phyloP scores from a whole-genome alignment of 495 filamentous ascomycete species.

The Penicillium crystallinum region DNA sequence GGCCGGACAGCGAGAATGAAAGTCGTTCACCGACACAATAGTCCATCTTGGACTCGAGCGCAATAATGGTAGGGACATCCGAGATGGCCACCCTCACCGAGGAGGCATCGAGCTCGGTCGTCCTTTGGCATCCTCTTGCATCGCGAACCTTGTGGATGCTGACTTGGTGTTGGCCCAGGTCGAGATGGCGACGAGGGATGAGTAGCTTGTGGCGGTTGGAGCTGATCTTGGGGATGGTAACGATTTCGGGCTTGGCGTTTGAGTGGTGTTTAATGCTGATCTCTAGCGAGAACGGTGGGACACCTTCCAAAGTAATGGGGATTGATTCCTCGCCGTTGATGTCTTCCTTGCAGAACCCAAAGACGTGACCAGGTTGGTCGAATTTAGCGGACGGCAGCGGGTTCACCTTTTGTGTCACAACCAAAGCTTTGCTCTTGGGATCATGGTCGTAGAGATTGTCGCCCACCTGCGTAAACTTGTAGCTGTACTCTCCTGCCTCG shows the following conservation, averaged over 20 bases:
- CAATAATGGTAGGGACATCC: slow-evolving; percentile 83
- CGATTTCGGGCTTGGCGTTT: slow-evolving; percentile 69
- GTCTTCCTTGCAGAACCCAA: slow-evolving; percentile 88
- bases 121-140: slow-evolving; percentile 72
- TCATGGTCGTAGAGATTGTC: slow-evolving; percentile 81
- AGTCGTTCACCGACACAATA: slow-evolving; percentile 95
- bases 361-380: slow-evolving; percentile 81
- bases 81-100: slow-evolving; percentile 83
- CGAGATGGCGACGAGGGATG: slow-evolving; percentile 76
- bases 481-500: slow-evolving; percentile 75
- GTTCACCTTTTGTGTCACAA: slow-evolving; percentile 76
- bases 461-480: slow-evolving; percentile 73
- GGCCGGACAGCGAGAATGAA: slow-evolving; percentile 81
- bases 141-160: slow-evolving; percentile 86
- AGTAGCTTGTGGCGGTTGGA: slow-evolving; percentile 67
- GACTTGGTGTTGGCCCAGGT: slow-evolving; percentile 78
- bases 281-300: slow-evolving; percentile 85
- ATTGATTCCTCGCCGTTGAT: slow-evolving; percentile 76
- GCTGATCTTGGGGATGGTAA: slow-evolving; percentile 71
- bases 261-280: slow-evolving; percentile 88
- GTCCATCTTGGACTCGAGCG: slow-evolving; percentile 77
- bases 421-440: slow-evolving; percentile 52
- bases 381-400: slow-evolving; percentile 75
- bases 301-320: slow-evolving; percentile 73
- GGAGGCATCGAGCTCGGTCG: slow-evolving; percentile 57